phyloP scores from a whole-genome alignment of 257 asterid species.

The Jacaranda copaia region DNA sequence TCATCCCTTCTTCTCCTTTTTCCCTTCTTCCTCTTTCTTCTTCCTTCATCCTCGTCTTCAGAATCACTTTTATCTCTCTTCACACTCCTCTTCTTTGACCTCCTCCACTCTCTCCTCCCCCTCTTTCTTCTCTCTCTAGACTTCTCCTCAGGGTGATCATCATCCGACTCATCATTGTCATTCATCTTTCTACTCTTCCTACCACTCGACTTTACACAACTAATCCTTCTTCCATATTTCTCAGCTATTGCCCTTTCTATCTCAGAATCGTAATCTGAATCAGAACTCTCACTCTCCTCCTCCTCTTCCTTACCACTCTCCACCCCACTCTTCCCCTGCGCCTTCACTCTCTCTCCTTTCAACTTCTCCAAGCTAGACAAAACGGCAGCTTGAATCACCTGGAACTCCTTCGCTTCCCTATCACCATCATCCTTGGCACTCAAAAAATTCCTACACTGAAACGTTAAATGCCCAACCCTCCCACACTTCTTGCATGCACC shows the following conservation, averaged over 20 bases:
- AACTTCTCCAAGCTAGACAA: constrained; percentile 74
- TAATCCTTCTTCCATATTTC: constrained; percentile 54
- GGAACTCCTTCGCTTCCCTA: constrained; percentile 56
- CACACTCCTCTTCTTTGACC: constrained; percentile 45
- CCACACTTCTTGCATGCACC: constrained; percentile 95
- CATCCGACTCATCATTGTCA: constrained; percentile 53
- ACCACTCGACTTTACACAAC: constrained; percentile 45
- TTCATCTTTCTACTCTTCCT: constrained; percentile 44
- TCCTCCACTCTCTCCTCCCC: constrained; percentile 59
- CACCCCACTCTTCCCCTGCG: constrained; percentile 53
- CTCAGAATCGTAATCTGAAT: constrained; percentile 84
- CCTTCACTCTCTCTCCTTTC: constrained; percentile 64
- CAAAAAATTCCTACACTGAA: constrained; percentile 93
- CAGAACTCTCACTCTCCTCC: constrained; percentile 77
- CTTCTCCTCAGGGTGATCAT: constrained; percentile 19
- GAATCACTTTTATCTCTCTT: constrained; percentile 52
- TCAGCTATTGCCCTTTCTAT: constrained; percentile 72
- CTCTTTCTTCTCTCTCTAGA: constrained; percentile 50
- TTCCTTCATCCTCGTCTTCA: constrained; percentile 54
- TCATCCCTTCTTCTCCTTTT: constrained; percentile 61
- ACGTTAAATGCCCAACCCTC: constrained; percentile 91
- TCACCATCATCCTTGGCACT: constrained; percentile 73
- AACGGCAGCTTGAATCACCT: constrained; percentile 66
- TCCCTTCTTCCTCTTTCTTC: constrained; percentile 56
- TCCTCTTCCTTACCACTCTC: constrained; percentile 35